phyloP scores from a whole-genome alignment of 176 grass and related monocot genomes.

The Musa acuminata region DNA sequence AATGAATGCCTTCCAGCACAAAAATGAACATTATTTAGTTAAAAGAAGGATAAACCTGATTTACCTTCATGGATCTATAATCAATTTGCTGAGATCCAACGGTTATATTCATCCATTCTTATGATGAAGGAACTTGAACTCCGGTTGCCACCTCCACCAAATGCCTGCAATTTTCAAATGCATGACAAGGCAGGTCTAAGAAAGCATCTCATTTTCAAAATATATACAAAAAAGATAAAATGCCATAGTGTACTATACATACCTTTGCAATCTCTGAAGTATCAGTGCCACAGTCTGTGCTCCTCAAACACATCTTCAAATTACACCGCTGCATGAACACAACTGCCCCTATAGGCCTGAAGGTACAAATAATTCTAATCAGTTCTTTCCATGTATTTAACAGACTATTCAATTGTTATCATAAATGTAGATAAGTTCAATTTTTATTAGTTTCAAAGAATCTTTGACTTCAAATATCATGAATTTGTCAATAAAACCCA shows the following conservation, averaged over 20 bases:
- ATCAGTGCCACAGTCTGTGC: conserved; percentile 41
- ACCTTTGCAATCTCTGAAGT: conserved; percentile 79
- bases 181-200: neutral
- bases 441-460: neutral
- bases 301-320: conserved; percentile 83
- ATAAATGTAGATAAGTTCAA: no score
- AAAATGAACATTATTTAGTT: no score
- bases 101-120: conserved; percentile 87
- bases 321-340: conserved; percentile 70
- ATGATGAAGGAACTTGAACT: conserved; percentile 70
- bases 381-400: neutral
- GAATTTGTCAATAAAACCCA: neutral
- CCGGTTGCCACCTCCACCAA: conserved; percentile 64
- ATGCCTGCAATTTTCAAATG: conserved; percentile 32
- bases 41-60: neutral
- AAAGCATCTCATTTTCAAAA: no score
- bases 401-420: neutral
- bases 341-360: conserved; percentile 80
- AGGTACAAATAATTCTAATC: neutral
- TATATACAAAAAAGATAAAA: neutral
- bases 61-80: neutral
- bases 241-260: neutral
- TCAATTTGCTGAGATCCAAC: conserved; percentile 47
- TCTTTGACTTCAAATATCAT: conserved; percentile 1
- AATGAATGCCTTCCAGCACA: no score